phyloP scores from a whole-genome alignment of 257 asterid species.

The Paulownia fortunei region DNA sequence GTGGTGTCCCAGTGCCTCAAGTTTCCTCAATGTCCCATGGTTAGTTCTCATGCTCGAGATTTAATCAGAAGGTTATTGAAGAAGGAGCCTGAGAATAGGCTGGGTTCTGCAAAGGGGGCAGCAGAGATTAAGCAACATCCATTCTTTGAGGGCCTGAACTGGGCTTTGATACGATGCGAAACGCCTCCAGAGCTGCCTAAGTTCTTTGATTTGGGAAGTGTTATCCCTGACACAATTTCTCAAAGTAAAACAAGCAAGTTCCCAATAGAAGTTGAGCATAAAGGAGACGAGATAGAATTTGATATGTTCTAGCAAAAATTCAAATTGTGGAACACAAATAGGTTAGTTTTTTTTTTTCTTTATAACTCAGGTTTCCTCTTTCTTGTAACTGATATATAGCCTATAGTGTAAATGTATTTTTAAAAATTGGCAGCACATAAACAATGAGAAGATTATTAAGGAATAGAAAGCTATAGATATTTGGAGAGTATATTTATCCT shows the following conservation, averaged over 20 bases:
- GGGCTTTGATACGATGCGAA: constrained; percentile 78
- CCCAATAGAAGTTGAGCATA: constrained; percentile 28
- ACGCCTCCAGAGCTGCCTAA: constrained; percentile 80
- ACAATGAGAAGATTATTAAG: constrained; percentile 18
- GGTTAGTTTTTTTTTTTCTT: constrained; percentile 15
- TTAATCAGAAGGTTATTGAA: constrained; percentile 60
- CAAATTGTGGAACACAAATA: constrained; percentile 24
- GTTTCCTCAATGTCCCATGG: constrained; percentile 67
- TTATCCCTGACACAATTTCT: constrained; percentile 20
- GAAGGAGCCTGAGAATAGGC: constrained; percentile 76
- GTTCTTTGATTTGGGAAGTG: constrained; percentile 49
- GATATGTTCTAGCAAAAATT: constrained; percentile 51
- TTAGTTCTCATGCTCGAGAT: constrained; percentile 69
- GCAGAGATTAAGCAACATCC: constrained; percentile 82
- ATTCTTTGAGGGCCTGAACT: constrained; percentile 79
- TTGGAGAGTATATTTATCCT: neutral
- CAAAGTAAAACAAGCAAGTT: constrained; percentile 29
- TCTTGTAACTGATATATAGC: constrained; percentile 27
- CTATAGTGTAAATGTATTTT: constrained; percentile 35
- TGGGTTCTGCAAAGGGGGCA: constrained; percentile 77
- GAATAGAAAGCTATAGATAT: constrained; percentile 19
- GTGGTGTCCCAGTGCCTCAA: constrained; percentile 66
- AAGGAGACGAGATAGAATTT: constrained; percentile 43
- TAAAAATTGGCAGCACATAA: constrained; percentile 18
- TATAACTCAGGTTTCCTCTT: neutral